These are phyloP conservation scores for Claviceps fusiformis DNA, from an alignment of 2,329 filamentous ascomycete species.

Conservation along the genomic window DNA sequence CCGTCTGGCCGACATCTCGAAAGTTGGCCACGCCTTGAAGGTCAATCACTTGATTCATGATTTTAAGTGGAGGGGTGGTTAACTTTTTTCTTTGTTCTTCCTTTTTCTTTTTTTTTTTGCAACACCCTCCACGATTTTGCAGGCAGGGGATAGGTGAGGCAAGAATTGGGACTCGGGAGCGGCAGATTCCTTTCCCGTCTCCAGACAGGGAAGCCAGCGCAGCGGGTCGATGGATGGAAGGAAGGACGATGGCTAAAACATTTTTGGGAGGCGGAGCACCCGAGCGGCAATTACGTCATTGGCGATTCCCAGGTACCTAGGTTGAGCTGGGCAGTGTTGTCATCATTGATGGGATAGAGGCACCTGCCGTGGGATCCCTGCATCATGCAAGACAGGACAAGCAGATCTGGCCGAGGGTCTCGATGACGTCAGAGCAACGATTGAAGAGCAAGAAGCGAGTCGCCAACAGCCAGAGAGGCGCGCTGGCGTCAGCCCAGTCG, in stretches of 20 bases:
- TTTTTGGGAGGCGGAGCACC: background rate
- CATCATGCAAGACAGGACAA: constrained; percentile 1
- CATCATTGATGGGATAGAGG: background rate
- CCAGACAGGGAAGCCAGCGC: background rate
- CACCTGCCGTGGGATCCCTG: background rate
- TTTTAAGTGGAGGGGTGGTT: background rate
- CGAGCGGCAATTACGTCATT: background rate
- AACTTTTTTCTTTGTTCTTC: background rate
- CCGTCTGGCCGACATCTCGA: constrained; percentile 56
- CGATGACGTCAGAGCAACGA: constrained; percentile 12
- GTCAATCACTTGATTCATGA: constrained; percentile 1
- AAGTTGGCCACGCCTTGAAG: constrained; percentile 49
- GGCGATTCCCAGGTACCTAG: no score
- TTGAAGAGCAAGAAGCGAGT: background rate
- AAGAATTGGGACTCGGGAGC: background rate
- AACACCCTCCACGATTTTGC: background rate
- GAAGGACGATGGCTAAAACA: no score
- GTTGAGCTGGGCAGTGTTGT: background rate
- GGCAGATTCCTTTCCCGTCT: background rate
- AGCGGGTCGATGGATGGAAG: background rate
- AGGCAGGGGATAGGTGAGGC: no score
- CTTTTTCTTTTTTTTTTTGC: no score
- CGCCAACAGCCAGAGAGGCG: background rate
- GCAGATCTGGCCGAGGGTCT: constrained; percentile 6
- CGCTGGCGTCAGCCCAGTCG: background rate